Percentiles rank a stretch among this genome's conserved stretches.
These are phyloP conservation scores for Nakazawaea siamensis DNA, from an alignment of 805 yeast genomes.

Conservation along the genomic window DNA sequence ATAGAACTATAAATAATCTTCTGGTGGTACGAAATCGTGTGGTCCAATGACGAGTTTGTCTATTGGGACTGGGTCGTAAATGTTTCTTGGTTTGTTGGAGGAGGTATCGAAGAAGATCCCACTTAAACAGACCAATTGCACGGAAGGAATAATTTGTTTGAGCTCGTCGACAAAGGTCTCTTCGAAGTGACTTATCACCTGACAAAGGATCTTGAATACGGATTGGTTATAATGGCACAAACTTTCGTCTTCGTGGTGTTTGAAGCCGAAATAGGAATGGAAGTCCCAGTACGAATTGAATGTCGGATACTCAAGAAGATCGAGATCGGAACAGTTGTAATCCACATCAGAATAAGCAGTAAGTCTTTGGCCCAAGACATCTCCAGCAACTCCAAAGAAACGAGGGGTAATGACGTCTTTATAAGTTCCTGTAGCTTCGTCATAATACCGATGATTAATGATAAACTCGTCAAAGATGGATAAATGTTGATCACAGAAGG, in stretches of 20 bases:
- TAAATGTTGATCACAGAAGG: constrained; percentile 39
- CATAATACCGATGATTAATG: constrained; percentile 56
- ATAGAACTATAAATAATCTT: not conserved
- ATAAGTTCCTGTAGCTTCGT: constrained; percentile 32
- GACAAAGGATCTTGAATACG: constrained; percentile 30
- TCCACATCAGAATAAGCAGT: constrained; percentile 14
- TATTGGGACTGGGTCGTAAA: constrained; percentile 12
- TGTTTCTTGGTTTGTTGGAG: constrained; percentile 15
- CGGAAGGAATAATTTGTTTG: constrained; percentile 22
- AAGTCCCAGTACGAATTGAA: constrained; percentile 34
- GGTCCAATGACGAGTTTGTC: constrained; percentile 9
- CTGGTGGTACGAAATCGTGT: constrained; percentile 6
- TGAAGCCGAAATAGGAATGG: constrained; percentile 35
- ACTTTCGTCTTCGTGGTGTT: constrained; percentile 28
- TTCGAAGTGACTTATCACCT: constrained; percentile 39
- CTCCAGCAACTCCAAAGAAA: constrained; percentile 45
- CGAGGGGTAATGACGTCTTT: constrained; percentile 57
- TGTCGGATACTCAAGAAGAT: constrained; percentile 23
- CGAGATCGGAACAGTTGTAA: constrained; percentile 22
- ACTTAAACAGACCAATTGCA: constrained; percentile 26
- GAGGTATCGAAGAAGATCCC: constrained; percentile 30
- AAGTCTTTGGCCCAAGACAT: constrained; percentile 29
- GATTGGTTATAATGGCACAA: constrained; percentile 35
- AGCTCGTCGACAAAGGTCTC: constrained; percentile 30
- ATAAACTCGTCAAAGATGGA: constrained; percentile 50